phyloP scores from a whole-genome alignment of 306 rosid genomes.

The Ceratonia siliqua region DNA sequence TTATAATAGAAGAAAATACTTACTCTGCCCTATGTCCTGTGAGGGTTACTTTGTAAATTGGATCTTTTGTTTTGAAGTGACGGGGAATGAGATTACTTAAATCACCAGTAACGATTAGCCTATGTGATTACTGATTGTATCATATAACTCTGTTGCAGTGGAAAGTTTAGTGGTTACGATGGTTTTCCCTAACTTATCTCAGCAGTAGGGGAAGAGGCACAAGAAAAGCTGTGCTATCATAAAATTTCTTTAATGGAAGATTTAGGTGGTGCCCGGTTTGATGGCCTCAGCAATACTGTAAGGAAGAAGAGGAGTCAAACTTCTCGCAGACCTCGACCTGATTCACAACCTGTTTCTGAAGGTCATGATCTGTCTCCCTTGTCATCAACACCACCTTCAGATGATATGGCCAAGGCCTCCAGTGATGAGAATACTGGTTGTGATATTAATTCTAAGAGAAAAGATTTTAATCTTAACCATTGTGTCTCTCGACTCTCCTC shows the following conservation, averaged over 20 bases:
- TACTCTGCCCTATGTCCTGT: not conserved
- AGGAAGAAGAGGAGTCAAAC: slow-evolving; percentile 74
- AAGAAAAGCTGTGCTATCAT: slow-evolving; percentile 28
- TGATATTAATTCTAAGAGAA: slow-evolving; percentile 62
- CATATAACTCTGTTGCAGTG: slow-evolving; percentile 30
- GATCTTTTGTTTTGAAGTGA: slow-evolving; percentile 13
- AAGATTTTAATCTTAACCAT: slow-evolving; percentile 71
- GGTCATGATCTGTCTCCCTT: slow-evolving; percentile 46
- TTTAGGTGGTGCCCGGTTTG: slow-evolving; percentile 36
- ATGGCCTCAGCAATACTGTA: slow-evolving; percentile 49
- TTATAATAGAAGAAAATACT: not conserved
- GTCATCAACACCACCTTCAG: slow-evolving; percentile 59
- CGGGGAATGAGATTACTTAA: not conserved
- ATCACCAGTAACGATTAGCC: not conserved
- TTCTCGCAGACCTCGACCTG: slow-evolving; percentile 66
- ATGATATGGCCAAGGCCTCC: slow-evolving; percentile 61
- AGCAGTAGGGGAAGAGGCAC: slow-evolving; percentile 28
- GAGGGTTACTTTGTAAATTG: not conserved
- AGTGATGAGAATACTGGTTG: slow-evolving; percentile 67
- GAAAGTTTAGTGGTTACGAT: slow-evolving; percentile 19
- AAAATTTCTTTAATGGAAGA: slow-evolving; percentile 53
- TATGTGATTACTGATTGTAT: slow-evolving; percentile 30
- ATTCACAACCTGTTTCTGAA: slow-evolving; percentile 54
- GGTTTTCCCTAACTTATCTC: slow-evolving; percentile 26
- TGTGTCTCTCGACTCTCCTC: slow-evolving; percentile 53